These are phyloP conservation scores for Hypomyces rosellus DNA, from an alignment of 2,329 filamentous ascomycete species.

Conservation along the genomic window DNA sequence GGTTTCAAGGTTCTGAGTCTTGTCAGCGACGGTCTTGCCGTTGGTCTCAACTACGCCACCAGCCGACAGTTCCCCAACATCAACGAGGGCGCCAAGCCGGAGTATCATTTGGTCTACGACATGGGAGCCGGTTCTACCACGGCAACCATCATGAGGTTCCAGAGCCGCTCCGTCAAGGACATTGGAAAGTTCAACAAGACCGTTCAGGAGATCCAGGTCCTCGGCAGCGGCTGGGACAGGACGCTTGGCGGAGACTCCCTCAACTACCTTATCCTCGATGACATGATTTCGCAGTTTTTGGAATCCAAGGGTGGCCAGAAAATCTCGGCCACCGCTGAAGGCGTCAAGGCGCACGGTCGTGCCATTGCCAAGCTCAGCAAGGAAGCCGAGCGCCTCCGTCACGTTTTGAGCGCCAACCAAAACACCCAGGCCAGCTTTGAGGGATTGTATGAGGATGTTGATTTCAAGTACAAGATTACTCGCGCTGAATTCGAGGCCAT, in stretches of 20 bases:
- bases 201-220: conserved; percentile 84
- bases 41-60: conserved; percentile 93
- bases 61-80: conserved; percentile 81
- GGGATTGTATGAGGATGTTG: conserved; percentile 82
- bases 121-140: conserved; percentile 96
- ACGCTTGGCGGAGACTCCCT: conserved; percentile 84
- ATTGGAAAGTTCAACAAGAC: conserved; percentile 93
- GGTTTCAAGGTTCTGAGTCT: conserved; percentile 80
- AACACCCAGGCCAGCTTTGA: conserved; percentile 69
- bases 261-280: conserved; percentile 80
- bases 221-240: conserved; percentile 83
- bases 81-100: conserved; percentile 75
- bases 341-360: conserved; percentile 69
- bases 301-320: conserved; percentile 63
- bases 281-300: conserved; percentile 78
- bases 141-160: conserved; percentile 83
- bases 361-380: conserved; percentile 87
- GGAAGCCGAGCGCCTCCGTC: conserved; percentile 79
- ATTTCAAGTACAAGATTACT: conserved; percentile 78
- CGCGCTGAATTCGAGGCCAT: conserved; percentile 77
- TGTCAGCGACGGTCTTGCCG: conserved; percentile 83
- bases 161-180: conserved; percentile 84
- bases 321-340: conserved; percentile 52
- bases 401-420: conserved; percentile 88
- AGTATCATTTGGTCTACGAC: conserved; percentile 90